Percentiles rank a stretch among this genome's conserved stretches.
Evolutionary conservation across 306 rosid genomes (phyloP).

Genomic region (Canavalia ensiformis): DNA sequence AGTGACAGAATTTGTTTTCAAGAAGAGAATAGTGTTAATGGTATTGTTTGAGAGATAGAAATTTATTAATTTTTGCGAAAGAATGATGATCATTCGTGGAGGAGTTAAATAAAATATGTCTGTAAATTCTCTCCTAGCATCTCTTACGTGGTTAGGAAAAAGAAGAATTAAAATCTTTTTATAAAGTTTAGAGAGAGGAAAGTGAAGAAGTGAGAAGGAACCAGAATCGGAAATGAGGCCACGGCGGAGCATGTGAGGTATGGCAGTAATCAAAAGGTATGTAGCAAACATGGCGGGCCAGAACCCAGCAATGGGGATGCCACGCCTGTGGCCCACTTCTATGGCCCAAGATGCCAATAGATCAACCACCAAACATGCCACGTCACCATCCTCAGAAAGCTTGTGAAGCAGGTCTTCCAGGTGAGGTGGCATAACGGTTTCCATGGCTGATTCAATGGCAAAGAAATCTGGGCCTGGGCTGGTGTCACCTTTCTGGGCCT

Average conservation of each 20-base stretch:
- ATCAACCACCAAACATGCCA: slow-evolving; percentile 71
- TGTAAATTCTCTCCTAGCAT: no score
- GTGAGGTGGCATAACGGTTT: slow-evolving; percentile 62
- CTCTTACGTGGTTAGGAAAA: no score
- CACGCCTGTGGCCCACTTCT: slow-evolving; percentile 55
- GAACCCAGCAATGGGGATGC: slow-evolving; percentile 67
- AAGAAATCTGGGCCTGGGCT: slow-evolving; percentile 69
- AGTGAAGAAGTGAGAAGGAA: background rate
- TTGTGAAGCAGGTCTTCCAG: slow-evolving; percentile 55
- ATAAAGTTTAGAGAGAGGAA: no score
- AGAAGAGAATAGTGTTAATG: no score
- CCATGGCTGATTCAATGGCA: slow-evolving; percentile 69
- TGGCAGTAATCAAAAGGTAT: slow-evolving; percentile 61
- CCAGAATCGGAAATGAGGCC: slow-evolving; percentile 77
- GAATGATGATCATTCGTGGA: no score
- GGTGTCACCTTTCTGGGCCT: background rate
- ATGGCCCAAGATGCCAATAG: slow-evolving; percentile 87
- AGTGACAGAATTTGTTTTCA: no score
- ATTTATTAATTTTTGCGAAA: no score
- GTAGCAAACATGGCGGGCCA: slow-evolving; percentile 94
- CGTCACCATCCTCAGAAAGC: slow-evolving; percentile 36
- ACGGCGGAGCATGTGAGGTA: slow-evolving; percentile 62
- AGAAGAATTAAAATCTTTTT: no score
- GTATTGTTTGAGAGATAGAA: no score
- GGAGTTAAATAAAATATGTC: no score